Evolutionary conservation across 2,329 filamentous ascomycete species (phyloP).

Genomic region (Davidsoniella virescens): DNA sequence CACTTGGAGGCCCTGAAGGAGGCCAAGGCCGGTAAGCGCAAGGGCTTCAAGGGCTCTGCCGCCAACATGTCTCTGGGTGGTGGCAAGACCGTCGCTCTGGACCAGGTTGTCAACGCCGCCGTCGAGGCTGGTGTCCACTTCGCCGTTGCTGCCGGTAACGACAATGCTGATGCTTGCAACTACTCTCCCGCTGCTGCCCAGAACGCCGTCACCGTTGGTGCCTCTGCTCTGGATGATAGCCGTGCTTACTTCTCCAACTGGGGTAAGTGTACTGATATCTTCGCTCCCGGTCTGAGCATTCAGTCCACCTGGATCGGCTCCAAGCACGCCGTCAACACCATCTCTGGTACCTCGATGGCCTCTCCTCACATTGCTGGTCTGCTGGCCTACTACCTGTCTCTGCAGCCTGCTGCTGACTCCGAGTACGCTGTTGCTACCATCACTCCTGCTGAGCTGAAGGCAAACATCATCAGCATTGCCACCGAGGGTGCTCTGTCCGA

Average conservation of each 20-base stretch:
- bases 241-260: slow-evolving; percentile 99
- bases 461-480: slow-evolving; percentile 65
- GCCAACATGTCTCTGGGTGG: slow-evolving; percentile 99
- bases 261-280: slow-evolving; percentile 98
- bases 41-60: slow-evolving; percentile 97
- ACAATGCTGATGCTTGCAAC: slow-evolving; percentile 97
- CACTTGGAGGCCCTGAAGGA: slow-evolving; percentile 61
- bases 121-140: slow-evolving; percentile 90
- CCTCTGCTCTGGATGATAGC: slow-evolving; percentile 81
- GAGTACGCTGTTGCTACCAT: slow-evolving; percentile 80
- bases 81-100: slow-evolving; percentile 86
- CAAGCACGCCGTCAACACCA: slow-evolving; percentile 93
- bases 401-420: slow-evolving; percentile 79
- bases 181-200: slow-evolving; percentile 91
- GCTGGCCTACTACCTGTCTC: slow-evolving; percentile 91
- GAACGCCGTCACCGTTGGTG: slow-evolving; percentile 90
- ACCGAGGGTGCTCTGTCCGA: slow-evolving; percentile 65
- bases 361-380: slow-evolving; percentile 95
- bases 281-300: slow-evolving; percentile 92
- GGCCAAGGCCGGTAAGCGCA: slow-evolving; percentile 74
- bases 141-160: slow-evolving; percentile 93
- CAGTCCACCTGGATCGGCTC: slow-evolving; percentile 96
- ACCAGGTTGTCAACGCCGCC: slow-evolving; percentile 84
- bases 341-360: slow-evolving; percentile 98
- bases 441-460: slow-evolving; percentile 88